phyloP scores from a whole-genome alignment of 2,329 filamentous ascomycete genomes.

The Colletotrichum costaricense region DNA sequence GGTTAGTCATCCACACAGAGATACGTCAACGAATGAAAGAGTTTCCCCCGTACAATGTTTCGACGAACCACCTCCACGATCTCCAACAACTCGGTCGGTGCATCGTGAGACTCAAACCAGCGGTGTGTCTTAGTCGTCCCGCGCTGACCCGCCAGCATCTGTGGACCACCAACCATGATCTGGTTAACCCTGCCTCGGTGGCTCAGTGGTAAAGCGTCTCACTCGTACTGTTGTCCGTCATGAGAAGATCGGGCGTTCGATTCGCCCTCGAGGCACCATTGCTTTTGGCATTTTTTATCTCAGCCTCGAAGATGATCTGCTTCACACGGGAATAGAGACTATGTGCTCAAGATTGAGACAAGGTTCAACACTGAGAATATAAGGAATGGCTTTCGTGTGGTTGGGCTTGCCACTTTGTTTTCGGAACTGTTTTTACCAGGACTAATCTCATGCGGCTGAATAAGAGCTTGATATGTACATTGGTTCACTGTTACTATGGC shows the following conservation, averaged over 20 bases:
- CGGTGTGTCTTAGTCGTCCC: not conserved
- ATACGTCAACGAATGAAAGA: not conserved
- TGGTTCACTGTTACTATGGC: no score
- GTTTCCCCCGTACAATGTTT: not conserved
- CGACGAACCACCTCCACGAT: not conserved
- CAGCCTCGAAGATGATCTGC: no score
- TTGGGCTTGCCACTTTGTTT: no score
- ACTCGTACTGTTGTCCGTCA: slow-evolving; percentile 15
- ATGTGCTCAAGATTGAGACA: no score
- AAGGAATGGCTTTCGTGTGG: no score
- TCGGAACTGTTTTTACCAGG: no score
- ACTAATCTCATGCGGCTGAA: no score
- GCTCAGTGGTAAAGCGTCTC: slow-evolving; percentile 33
- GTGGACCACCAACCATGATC: slow-evolving; percentile 4
- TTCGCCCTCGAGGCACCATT: slow-evolving; percentile 31
- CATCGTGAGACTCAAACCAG: not conserved
- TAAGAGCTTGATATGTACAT: no score
- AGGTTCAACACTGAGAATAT: no score
- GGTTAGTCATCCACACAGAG: not conserved
- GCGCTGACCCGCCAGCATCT: not conserved
- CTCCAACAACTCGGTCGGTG: not conserved
- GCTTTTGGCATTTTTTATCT: not conserved
- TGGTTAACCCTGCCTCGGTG: slow-evolving; percentile 1
- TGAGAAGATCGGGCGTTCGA: slow-evolving; percentile 34
- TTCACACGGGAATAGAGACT: no score